phyloP scores from a whole-genome alignment of 2,329 filamentous ascomycete species.

The Ascosphaera pollenicola region DNA sequence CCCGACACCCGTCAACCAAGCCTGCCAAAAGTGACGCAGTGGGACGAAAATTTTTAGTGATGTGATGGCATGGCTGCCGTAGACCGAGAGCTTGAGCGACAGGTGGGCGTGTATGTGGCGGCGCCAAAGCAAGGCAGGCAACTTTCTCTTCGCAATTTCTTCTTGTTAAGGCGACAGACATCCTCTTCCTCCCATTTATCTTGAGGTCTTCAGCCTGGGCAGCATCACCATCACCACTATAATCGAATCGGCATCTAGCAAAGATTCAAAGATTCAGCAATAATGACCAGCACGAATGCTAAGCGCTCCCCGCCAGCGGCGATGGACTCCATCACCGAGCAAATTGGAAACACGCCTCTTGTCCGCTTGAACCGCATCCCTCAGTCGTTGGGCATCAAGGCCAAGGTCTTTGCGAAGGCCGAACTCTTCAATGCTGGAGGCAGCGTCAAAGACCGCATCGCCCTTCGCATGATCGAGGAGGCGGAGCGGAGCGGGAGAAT shows the following conservation, averaged over 20 bases:
- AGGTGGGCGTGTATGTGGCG: not conserved
- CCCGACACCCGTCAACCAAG: not conserved
- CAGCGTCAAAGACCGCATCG: slow-evolving; percentile 88
- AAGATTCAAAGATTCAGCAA: not conserved
- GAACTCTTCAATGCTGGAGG: slow-evolving; percentile 90
- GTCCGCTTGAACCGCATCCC: slow-evolving; percentile 86
- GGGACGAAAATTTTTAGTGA: not conserved
- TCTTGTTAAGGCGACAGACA: not conserved
- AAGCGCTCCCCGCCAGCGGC: slow-evolving; percentile 25
- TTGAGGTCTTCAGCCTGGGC: not conserved
- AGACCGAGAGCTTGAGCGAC: not conserved
- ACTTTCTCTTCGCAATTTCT: not conserved
- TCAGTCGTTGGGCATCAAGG: slow-evolving; percentile 70
- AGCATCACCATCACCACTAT: not conserved
- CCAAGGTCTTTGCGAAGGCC: slow-evolving; percentile 73
- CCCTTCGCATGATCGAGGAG: slow-evolving; percentile 90
- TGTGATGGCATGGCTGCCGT: not conserved
- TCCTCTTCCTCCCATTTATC: not conserved
- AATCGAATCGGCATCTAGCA: not conserved
- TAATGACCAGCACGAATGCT: slow-evolving; percentile 1
- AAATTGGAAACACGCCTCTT: slow-evolving; percentile 92
- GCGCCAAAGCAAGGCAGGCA: not conserved
- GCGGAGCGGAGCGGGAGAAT: slow-evolving; percentile 81
- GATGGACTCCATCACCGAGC: slow-evolving; percentile 51
- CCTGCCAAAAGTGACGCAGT: not conserved